These are phyloP conservation scores for Trametes villosa DNA, from an alignment of 768 basidiomycete species.

Conservation along the genomic window DNA sequence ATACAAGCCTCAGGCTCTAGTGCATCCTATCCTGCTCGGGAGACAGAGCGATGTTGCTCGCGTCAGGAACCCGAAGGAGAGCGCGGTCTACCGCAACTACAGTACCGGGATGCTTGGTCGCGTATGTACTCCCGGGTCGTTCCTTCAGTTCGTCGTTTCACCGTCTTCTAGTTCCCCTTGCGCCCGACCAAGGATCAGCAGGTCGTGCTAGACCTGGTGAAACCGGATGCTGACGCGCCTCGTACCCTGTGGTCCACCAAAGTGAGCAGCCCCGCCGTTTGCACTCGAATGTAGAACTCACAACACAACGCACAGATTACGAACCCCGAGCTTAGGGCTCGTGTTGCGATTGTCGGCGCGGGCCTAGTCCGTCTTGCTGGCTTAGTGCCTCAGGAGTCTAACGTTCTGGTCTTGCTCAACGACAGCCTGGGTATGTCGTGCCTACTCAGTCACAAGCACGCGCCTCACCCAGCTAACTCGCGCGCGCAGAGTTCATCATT, in stretches of 20 bases:
- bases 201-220: conserved; percentile 67
- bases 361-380: conserved; percentile 64
- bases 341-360: conserved; percentile 72
- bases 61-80: conserved; percentile 80
- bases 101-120: conserved; percentile 81
- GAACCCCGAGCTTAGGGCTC: conserved; percentile 70
- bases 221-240: conserved; percentile 64
- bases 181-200: conserved; percentile 75
- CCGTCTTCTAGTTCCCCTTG: conserved; percentile 62
- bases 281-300: too few species aligned
- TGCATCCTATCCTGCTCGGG: conserved; percentile 92
- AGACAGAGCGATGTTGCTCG: conserved; percentile 88
- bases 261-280: too few species aligned
- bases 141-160: conserved; percentile 16
- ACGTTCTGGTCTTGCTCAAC: conserved; percentile 76
- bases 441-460: background rate
- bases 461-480: conserved; percentile 8
- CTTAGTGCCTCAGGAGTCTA: conserved; percentile 62
- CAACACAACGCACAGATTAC: conserved; percentile 61
- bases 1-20: conserved; percentile 82
- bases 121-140: conserved; percentile 47
- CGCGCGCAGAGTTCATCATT: conserved; percentile 72
- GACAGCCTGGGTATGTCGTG: conserved; percentile 70
- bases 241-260: conserved; percentile 82
- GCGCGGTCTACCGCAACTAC: conserved; percentile 90